Evolutionary conservation across 1,284 basidiomycete species (phyloP).

Genomic region (Lentinus polychrous): DNA sequence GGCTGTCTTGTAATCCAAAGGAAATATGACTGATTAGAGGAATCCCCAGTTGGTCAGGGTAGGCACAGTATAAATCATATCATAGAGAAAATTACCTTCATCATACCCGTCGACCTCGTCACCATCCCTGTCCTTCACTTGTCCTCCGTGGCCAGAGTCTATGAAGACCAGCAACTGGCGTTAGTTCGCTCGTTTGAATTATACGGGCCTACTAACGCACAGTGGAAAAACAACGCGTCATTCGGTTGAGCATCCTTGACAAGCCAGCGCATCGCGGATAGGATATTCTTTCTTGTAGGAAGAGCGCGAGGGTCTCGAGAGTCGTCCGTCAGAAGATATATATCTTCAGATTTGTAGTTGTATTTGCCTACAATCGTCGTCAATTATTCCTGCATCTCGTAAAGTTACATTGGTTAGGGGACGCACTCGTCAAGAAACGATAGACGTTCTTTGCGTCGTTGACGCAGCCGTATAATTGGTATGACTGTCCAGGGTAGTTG

Average conservation of each 20-base stretch:
- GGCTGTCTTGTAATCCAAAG: slow-evolving; percentile 63
- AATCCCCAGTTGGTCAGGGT: background rate
- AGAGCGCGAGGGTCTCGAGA: slow-evolving; percentile 46
- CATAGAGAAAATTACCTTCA: slow-evolving; percentile 41
- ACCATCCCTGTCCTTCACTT: slow-evolving; percentile 63
- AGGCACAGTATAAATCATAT: background rate
- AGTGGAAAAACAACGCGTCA: slow-evolving; percentile 87
- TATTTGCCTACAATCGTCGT: slow-evolving; percentile 37
- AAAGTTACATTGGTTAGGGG: background rate
- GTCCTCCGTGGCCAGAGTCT: slow-evolving; percentile 85
- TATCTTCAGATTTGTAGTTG: slow-evolving; percentile 64
- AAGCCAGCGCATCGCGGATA: slow-evolving; percentile 87
- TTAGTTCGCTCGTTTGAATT: background rate
- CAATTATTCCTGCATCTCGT: background rate
- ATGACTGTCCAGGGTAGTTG: slow-evolving; percentile 64
- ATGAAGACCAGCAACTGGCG: background rate
- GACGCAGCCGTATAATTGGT: slow-evolving; percentile 70
- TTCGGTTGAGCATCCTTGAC: slow-evolving; percentile 66
- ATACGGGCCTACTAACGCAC: slow-evolving; percentile 30
- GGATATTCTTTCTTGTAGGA: slow-evolving; percentile 76
- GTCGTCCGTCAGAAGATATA: slow-evolving; percentile 78
- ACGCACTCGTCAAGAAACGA: slow-evolving; percentile 63
- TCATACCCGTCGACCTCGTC: slow-evolving; percentile 65
- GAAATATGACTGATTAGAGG: slow-evolving; percentile 39
- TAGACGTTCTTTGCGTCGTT: slow-evolving; percentile 76